Evolutionary conservation across 305 asterid species (phyloP).

Genomic region (Euphrasia arctica): DNA sequence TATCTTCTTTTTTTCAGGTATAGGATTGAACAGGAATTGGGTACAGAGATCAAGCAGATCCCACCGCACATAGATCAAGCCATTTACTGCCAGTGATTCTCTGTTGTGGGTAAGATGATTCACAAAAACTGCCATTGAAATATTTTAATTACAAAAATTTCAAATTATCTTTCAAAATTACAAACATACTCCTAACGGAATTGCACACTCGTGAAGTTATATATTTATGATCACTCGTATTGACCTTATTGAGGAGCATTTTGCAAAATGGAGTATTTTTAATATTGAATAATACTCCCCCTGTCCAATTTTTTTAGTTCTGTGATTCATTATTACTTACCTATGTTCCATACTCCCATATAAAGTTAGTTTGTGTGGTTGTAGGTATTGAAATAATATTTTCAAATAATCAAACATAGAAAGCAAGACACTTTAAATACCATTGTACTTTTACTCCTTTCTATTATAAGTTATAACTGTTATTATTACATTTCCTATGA

Average conservation of each 20-base stretch:
- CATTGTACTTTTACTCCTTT: background rate
- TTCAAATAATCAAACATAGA: no score
- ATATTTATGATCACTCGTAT: background rate
- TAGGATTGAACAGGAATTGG: conserved; percentile 93
- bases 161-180: background rate
- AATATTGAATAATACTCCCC: background rate
- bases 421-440: background rate
- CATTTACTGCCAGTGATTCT: conserved; percentile 69
- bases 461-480: background rate
- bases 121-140: background rate
- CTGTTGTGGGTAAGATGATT: background rate
- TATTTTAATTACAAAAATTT: background rate
- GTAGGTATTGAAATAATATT: no score
- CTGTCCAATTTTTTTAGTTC: background rate
- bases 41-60: conserved; percentile 94
- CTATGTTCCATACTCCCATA: no score
- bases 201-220: background rate
- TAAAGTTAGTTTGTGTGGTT: no score
- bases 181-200: background rate
- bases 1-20: conserved; percentile 47
- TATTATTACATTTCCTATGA: background rate
- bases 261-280: background rate
- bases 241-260: conserved; percentile 1
- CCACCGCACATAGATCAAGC: conserved; percentile 93
- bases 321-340: background rate